Percentiles rank a stretch among this genome's conserved stretches.
phyloP scores from a whole-genome alignment of 2,329 filamentous ascomycete species.

The Diplodia sapinea region DNA sequence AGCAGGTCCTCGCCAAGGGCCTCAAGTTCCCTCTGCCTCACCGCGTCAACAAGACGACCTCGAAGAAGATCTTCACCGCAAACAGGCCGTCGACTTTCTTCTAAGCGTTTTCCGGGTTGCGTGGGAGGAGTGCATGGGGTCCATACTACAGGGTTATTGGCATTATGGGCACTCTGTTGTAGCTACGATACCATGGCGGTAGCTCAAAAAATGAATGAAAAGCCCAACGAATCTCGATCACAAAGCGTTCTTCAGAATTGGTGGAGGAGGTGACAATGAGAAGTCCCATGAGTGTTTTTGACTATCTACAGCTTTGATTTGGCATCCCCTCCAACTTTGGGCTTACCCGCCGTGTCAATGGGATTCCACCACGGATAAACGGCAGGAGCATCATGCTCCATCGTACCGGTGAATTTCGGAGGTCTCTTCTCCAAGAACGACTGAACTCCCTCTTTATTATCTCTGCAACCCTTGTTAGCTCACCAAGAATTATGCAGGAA shows the following conservation, averaged over 20 bases:
- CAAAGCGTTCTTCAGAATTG: neutral
- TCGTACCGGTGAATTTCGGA: slow-evolving; percentile 65
- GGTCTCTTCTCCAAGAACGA: slow-evolving; percentile 74
- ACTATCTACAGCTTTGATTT: slow-evolving; percentile 25
- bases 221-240: slow-evolving; percentile 39
- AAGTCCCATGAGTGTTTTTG: neutral
- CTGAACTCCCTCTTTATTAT: slow-evolving; percentile 70
- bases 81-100: slow-evolving; percentile 97
- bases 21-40: slow-evolving; percentile 99
- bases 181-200: slow-evolving; percentile 41
- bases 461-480: slow-evolving; percentile 48
- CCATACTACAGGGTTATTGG: slow-evolving; percentile 42
- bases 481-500: neutral
- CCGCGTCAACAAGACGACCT: slow-evolving; percentile 81
- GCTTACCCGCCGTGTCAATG: slow-evolving; percentile 53
- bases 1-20: slow-evolving; percentile 93
- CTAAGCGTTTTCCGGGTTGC: slow-evolving; percentile 64
- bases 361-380: slow-evolving; percentile 73
- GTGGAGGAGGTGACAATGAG: neutral
- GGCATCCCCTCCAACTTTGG: slow-evolving; percentile 42
- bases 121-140: slow-evolving; percentile 46
- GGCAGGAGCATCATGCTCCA: slow-evolving; percentile 64
- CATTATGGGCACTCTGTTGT: slow-evolving; percentile 47
- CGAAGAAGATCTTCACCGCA: slow-evolving; percentile 91
- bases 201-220: slow-evolving; percentile 51